These are phyloP conservation scores for Leishmania turanica DNA, from an alignment of 208 protist genomes.

Conservation along the genomic window DNA sequence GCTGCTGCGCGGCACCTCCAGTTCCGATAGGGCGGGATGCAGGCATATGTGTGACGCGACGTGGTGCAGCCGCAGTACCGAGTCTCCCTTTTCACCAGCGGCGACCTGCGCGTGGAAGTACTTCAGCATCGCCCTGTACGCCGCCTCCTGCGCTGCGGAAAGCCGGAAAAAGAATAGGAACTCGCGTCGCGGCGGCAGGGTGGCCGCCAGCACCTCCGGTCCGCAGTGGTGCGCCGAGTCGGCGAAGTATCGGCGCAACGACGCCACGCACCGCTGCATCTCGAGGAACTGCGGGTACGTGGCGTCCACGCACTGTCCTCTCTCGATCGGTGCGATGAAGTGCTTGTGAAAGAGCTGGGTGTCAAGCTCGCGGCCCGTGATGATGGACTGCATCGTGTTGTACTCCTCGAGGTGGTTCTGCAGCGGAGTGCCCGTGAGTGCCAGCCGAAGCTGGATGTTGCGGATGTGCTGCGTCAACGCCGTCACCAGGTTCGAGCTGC, in stretches of 20 bases:
- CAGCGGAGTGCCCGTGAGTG: constrained; percentile 89
- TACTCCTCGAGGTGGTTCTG: constrained; percentile 93
- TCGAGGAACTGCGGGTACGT: constrained; percentile 68
- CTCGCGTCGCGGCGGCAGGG: constrained; percentile 70
- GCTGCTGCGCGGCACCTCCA: constrained; percentile 5
- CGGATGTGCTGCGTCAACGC: constrained; percentile 50
- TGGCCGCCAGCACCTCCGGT: constrained; percentile 65
- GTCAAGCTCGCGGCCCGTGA: constrained; percentile 60
- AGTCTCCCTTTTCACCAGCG: constrained; percentile 20
- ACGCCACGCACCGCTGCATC: constrained; percentile 78
- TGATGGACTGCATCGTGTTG: constrained; percentile 86
- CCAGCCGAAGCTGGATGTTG: constrained; percentile 73
- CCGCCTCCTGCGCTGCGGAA: constrained; percentile 56
- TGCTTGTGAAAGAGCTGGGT: constrained; percentile 53
- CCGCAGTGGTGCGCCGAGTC: constrained; percentile 74
- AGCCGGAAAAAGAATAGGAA: constrained; percentile 71
- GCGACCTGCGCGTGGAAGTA: constrained; percentile 18
- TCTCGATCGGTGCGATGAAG: constrained; percentile 71
- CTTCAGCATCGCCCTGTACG: constrained; percentile 70
- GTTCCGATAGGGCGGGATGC: constrained; percentile 46
- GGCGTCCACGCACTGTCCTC: constrained; percentile 70
- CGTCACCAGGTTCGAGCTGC: constrained; percentile 50
- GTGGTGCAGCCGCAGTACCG: constrained; percentile 60
- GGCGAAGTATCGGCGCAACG: constrained; percentile 71
- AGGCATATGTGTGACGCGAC: constrained; percentile 73